Base-by-base conservation (phyloP, 192 early-diverging fungal genomes). In the Rhizoclosmatium sp. region DNA sequence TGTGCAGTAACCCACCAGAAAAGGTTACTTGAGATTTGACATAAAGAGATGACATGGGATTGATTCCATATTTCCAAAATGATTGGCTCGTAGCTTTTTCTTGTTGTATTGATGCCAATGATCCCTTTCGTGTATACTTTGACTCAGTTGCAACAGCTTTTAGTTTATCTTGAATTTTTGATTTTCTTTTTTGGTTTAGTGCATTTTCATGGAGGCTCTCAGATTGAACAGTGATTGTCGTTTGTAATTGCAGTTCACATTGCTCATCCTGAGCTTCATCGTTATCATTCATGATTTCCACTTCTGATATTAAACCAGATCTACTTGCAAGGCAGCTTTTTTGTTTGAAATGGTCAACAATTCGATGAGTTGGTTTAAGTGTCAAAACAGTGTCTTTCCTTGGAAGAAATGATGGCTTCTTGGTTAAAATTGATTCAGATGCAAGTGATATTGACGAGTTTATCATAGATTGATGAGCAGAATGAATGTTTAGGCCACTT, bases 41-140 rank as follows among this genome's bases (percentile, higher is more conserved):
- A 31, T 40, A 49, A 42, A 71, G 12, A 23, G 21, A 4, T 56
- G 70, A 71, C 16, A 71, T 16, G 0, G 70, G 56, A 58, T 71
- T 71, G 21, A 71, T 54, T 21, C 70, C 70, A 31, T 68, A 7
- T 46, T 68, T 5, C 40, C 23, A 68, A 68, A 41, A 14, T 4
- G 21, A 39, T 68, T 14, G 40, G 14, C 9, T 39, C 44, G 14
- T 21, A 45, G 31, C 42, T 46, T 21, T 45, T 16, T 39, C 39
- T 31, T 31, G 31, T 31, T 31, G 31, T 10, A 47, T 68, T 39
- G 65, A 68, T 12, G 65, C 65, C 65, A 68, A 46, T 10, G 65
- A 68, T 39, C 65, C 65, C 21, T 46, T 68, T 41, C 39, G 46
- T 10, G 23, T 31, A 47, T 68, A 68, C 44, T 68, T 68, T 46